Base-by-base conservation (phyloP, 495 filamentous ascomycete genomes). In the Penicillium samsonianum region DNA sequence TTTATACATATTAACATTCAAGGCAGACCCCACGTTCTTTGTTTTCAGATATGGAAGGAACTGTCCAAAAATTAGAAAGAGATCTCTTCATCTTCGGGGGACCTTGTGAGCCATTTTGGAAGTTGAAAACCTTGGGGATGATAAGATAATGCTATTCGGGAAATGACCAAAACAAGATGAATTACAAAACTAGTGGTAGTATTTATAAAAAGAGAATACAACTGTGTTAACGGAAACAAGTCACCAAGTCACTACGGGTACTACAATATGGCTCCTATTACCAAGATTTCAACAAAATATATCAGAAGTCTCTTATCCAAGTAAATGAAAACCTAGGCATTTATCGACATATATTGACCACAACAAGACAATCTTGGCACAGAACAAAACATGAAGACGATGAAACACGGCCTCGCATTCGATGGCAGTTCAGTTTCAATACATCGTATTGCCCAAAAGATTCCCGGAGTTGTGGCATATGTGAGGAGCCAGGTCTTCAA, bases 401-500 rank as follows among this genome's bases (percentile, higher is more conserved):
- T 14, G 12, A 35, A 35, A 4, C 31, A 16, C 31, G 17, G 5
- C n/a, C 4, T 46, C 23, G 12, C 3, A 7, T 3, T n/a, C 4
- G 14, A 46, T 25, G 1, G 12, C 22, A 46, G 4, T 46, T 14
- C 14, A 28, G 23, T 11, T 17, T 26, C 22, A 8, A 5, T 17
- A n/a, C 23, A 28, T 5, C 8, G 12, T 26, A 10, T n/a, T 23
- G n/a, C 23, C 4, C n/a, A 17, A 11, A 11, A 22, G 19, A 12
- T 12, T n/a, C n/a, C n/a, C 11, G 5, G 12, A 26, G 12, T 8
- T 26, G 23, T 26, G 14, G 1, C 23, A 45, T 26, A 14, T 5
- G 4, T 7, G 11, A 45, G 6, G 3, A 14, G 22, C 22, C 14
- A 43, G 16, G 14, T 1, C 7, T 9, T 88, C 68, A 81, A 25